Evolutionary conservation across 164 flowering plant genomes (phyloP).

Genomic region (Houttuynia cordata): DNA sequence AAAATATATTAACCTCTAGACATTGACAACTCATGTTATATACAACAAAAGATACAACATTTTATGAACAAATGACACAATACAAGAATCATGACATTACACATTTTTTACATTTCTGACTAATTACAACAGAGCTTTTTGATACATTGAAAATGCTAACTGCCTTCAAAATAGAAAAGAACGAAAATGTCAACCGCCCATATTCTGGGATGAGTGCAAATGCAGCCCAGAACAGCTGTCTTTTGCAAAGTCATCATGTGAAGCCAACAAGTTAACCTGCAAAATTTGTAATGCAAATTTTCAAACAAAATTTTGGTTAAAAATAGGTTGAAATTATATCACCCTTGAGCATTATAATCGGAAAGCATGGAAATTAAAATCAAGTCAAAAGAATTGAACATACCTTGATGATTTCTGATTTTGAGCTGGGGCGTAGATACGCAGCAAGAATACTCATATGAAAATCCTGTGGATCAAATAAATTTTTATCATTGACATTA

Average conservation of each 20-base stretch:
- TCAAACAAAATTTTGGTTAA: background rate
- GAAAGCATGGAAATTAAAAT: background rate
- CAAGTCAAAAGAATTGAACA: background rate
- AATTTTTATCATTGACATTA: background rate
- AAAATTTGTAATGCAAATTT: background rate
- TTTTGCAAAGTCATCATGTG: conserved; percentile 16
- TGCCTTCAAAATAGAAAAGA: no score
- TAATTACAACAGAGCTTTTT: no score
- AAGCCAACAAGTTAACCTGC: conserved; percentile 60
- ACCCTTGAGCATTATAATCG: background rate
- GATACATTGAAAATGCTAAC: no score
- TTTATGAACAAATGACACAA: no score
- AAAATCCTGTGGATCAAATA: conserved; percentile 42
- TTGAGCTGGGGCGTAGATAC: conserved; percentile 53
- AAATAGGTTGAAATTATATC: background rate
- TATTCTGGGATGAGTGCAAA: conserved; percentile 19
- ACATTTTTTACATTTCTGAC: no score
- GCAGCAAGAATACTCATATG: conserved; percentile 71
- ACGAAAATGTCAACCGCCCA: no score
- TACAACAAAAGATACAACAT: no score
- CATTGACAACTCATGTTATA: no score
- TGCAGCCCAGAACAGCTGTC: conserved; percentile 11
- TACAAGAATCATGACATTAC: no score
- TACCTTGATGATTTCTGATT: conserved; percentile 73
- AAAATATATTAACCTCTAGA: no score